A percentile compares a stretch with the other conserved stretches of the same genome.
These are phyloP conservation scores for Massospora cicadina DNA, from an alignment of 371 early-diverging fungal species.

Conservation along the genomic window DNA sequence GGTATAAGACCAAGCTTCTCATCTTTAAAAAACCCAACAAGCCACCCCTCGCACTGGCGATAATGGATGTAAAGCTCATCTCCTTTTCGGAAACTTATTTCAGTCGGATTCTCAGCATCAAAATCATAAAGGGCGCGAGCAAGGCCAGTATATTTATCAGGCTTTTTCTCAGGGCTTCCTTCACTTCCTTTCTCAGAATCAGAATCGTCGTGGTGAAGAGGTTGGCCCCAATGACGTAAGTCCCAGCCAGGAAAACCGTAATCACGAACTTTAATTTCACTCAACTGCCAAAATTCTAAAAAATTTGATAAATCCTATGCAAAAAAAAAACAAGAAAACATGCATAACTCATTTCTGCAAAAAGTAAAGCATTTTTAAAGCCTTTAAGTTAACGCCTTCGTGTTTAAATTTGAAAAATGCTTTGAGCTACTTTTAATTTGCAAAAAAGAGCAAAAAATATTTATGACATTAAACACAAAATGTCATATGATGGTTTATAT, in stretches of 20 bases:
- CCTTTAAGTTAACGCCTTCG: too few species aligned
- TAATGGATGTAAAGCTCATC: slow-evolving; percentile 41
- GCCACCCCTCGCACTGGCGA: slow-evolving; percentile 52
- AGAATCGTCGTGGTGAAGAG: neutral
- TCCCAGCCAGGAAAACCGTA: slow-evolving; percentile 43
- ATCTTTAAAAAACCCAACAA: slow-evolving; percentile 36
- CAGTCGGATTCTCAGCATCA: slow-evolving; percentile 43
- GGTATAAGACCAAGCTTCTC: slow-evolving; percentile 48
- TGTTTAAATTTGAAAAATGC: neutral
- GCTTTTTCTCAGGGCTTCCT: slow-evolving; percentile 16
- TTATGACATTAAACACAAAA: too few species aligned
- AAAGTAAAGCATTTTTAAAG: neutral
- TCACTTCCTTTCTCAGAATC: slow-evolving; percentile 10
- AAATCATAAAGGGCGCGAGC: slow-evolving; percentile 57
- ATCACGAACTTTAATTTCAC: slow-evolving; percentile 29
- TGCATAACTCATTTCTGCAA: neutral
- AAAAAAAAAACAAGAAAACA: neutral
- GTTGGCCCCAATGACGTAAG: slow-evolving; percentile 32
- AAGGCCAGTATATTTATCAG: slow-evolving; percentile 13
- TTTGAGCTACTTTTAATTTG: neutral
- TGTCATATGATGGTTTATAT: too few species aligned
- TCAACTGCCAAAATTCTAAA: slow-evolving; percentile 4
- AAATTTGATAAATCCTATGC: neutral
- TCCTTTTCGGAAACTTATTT: slow-evolving; percentile 40
- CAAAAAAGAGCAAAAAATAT: too few species aligned